phyloP scores from a whole-genome alignment of 352 stramenopile genomes.

The Globisporangium polare region DNA sequence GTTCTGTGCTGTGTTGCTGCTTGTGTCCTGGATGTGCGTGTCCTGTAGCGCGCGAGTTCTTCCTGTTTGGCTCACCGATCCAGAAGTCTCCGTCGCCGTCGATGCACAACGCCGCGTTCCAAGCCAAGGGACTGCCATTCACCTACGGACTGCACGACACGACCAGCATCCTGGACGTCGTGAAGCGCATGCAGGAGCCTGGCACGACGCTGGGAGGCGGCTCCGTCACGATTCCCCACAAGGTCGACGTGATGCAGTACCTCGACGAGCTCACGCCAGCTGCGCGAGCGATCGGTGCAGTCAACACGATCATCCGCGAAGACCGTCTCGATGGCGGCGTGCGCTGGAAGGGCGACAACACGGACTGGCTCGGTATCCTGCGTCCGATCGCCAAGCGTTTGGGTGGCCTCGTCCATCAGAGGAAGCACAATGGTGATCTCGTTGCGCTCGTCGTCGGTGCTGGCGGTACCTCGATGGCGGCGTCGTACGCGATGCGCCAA shows the following conservation, averaged over 20 bases:
- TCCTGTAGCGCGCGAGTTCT: constrained; percentile 82
- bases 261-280: constrained; percentile 92
- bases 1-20: constrained; percentile 7
- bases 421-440: constrained; percentile 22
- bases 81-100: constrained; percentile 93
- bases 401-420: not conserved
- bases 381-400: constrained; percentile 86
- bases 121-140: constrained; percentile 81
- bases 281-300: constrained; percentile 95
- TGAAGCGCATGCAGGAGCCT: constrained; percentile 32
- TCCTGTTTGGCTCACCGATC: constrained; percentile 96
- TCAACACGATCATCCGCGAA: constrained; percentile 95
- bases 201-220: constrained; percentile 88
- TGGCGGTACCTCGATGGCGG: constrained; percentile 93
- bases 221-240: constrained; percentile 98
- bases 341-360: constrained; percentile 94
- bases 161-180: constrained; percentile 36
- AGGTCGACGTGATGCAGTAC: constrained; percentile 92
- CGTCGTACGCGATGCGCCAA: constrained; percentile 91
- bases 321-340: constrained; percentile 37
- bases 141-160: constrained; percentile 88
- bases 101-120: constrained; percentile 97
- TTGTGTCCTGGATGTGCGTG: constrained; percentile 8
- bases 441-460: constrained; percentile 86
- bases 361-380: constrained; percentile 97